These are phyloP conservation scores for Colletotrichum scovillei DNA, from an alignment of 2,329 filamentous ascomycete genomes.

Conservation along the genomic window DNA sequence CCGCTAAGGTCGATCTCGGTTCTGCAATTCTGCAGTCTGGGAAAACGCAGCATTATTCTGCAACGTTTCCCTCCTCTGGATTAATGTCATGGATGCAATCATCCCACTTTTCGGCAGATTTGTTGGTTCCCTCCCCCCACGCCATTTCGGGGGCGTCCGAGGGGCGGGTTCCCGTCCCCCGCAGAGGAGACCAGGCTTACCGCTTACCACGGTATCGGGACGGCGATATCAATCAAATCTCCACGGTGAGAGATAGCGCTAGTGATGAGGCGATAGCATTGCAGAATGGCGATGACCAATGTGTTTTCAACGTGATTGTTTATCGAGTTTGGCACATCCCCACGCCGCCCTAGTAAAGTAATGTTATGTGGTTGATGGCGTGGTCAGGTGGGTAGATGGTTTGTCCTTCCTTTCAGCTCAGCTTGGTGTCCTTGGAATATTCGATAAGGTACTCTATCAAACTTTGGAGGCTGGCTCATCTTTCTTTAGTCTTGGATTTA, in stretches of 20 bases:
- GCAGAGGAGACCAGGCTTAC: slow-evolving; percentile 4
- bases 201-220: slow-evolving; percentile 20
- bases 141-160: slow-evolving; percentile 7
- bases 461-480: background rate
- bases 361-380: background rate
- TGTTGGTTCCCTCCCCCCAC: slow-evolving; percentile 10
- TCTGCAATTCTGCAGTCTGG: background rate
- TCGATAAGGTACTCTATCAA: background rate
- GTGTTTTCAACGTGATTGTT: background rate
- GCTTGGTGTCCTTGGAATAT: background rate
- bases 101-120: slow-evolving; percentile 5
- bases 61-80: background rate
- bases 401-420: background rate
- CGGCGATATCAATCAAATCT: background rate
- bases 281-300: slow-evolving; percentile 12
- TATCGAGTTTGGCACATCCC: background rate
- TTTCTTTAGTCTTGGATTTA: background rate
- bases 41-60: background rate
- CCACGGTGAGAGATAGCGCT: slow-evolving; percentile 1
- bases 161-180: background rate
- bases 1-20: slow-evolving; percentile 8
- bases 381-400: background rate
- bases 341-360: background rate
- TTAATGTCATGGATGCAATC: too few relatives aligned
- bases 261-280: slow-evolving; percentile 11